phyloP scores from a whole-genome alignment of 768 basidiomycete genomes.

The Cubamyces lactineus region DNA sequence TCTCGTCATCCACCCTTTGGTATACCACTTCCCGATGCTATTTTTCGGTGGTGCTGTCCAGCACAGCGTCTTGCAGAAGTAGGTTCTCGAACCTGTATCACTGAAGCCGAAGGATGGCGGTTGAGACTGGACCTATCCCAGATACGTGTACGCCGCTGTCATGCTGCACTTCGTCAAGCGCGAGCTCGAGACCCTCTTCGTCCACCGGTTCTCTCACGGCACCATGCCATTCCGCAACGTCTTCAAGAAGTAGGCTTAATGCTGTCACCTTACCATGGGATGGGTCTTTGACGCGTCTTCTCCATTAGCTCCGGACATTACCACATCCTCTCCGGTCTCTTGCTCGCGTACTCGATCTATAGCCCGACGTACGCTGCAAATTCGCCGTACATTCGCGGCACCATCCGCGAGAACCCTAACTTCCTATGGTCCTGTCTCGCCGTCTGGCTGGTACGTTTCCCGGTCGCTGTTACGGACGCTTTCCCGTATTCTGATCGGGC shows the following conservation, averaged over 20 bases:
- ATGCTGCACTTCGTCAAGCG: conserved; percentile 91
- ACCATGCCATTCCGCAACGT: conserved; percentile 90
- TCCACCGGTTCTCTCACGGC: conserved; percentile 94
- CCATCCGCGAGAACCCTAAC: conserved; percentile 61
- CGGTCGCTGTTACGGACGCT: background rate
- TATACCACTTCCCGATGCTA: conserved; percentile 71
- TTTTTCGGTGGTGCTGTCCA: conserved; percentile 73
- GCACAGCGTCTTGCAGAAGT: conserved; percentile 82
- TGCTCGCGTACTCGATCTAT: conserved; percentile 82
- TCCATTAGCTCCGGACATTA: conserved; percentile 82
- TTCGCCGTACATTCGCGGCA: conserved; percentile 63
- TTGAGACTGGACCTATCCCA: conserved; percentile 27
- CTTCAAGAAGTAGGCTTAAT: conserved; percentile 79
- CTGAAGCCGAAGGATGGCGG: conserved; percentile 1
- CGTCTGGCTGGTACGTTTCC: conserved; percentile 72
- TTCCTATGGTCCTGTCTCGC: conserved; percentile 70
- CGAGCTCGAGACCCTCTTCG: conserved; percentile 88
- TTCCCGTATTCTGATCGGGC: background rate
- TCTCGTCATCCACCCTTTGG: conserved; percentile 82
- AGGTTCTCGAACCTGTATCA: conserved; percentile 23
- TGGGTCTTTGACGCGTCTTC: conserved; percentile 15
- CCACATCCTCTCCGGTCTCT: conserved; percentile 77
- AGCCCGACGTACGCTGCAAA: conserved; percentile 73
- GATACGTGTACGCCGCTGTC: conserved; percentile 74
- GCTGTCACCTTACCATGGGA: background rate